Evolutionary conservation across 768 basidiomycete species (phyloP), one percentile per base, ranked within the genome.

Genomic region (Brasilioporus rufonigricans): DNA sequence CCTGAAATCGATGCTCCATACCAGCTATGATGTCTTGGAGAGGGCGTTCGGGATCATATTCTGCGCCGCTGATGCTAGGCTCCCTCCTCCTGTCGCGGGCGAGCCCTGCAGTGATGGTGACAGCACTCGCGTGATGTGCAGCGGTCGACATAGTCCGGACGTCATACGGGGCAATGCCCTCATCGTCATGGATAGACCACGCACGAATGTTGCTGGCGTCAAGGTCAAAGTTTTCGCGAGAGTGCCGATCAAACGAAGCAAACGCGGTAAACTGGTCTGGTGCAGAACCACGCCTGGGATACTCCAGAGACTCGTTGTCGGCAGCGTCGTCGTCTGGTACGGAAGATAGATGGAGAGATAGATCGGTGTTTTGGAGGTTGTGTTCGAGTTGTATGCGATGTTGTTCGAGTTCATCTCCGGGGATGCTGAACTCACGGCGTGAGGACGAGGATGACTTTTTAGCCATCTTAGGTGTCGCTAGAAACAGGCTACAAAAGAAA

Each of bases 51-150:
- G 91, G 91, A 67, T 93, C 91, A 58, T 89, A 93, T 65, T 93
- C 91, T 39, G 86, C 86, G 36, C 85, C 89, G 67, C 85, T 89
- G 48, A 88, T 65, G 61, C 84, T 79, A 18, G 74, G 66, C 61
- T 89, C 85, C 54, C 85, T 74, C 44, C 78, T 74, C 19, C 68
- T 70, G 40, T 58, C 56, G 3, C 83, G 76, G 2, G 76, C 77
- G 11, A 96, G 78, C 1, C 94, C 93, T 4, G 92, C 91, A 49
- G 81, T 89, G 18, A 97, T 78, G 0, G 94, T 96, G 49, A 96
- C 76, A 3, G 84, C 91, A 59, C 88, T 91, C 24, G 91, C 93
- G 71, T 97, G 94, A 70, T 97, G 94, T 1, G 86, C 91, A 10
- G 83, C 84, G 0, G 93, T 95, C 0, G 91, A 93, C 55, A 91